phyloP scores from a whole-genome alignment of 768 basidiomycete species.

The Roridomyces roridus region DNA sequence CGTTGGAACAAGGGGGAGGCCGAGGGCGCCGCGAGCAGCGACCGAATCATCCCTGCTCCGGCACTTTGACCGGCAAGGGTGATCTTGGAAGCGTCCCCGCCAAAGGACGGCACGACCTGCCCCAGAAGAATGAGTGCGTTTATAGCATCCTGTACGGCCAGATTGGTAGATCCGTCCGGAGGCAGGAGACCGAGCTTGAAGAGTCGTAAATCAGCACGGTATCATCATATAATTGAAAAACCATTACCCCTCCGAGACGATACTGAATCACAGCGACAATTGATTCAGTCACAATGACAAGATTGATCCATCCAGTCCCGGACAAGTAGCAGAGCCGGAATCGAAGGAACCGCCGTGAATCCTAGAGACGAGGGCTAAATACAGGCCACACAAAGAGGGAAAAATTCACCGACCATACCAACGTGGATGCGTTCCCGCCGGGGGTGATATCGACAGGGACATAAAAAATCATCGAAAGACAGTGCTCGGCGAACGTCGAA shows the following conservation, averaged over 20 bases:
- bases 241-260: conserved; percentile 75
- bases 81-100: conserved; percentile 66
- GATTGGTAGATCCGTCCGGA: conserved; percentile 72
- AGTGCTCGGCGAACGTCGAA: conserved; percentile 74
- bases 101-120: conserved; percentile 64
- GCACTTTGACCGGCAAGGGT: conserved; percentile 85
- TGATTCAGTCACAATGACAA: conserved; percentile 71
- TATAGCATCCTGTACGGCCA: conserved; percentile 72
- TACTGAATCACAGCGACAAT: conserved; percentile 87
- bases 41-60: conserved; percentile 78
- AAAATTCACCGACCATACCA: conserved; percentile 50
- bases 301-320: conserved; percentile 82
- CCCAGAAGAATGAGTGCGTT: conserved; percentile 69
- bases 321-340: conserved; percentile 68
- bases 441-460: conserved; percentile 51
- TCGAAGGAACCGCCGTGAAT: conserved; percentile 88
- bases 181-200: conserved; percentile 74
- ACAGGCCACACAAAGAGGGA: neutral
- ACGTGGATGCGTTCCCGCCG: conserved; percentile 47
- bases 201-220: conserved; percentile 4
- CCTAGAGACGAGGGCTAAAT: conserved; percentile 32
- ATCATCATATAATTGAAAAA: neutral
- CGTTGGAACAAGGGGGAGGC: conserved; percentile 74
- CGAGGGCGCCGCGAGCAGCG: conserved; percentile 74
- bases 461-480: conserved; percentile 80